These are phyloP conservation scores for Aspergillus ochraceus DNA, from an alignment of 2,329 filamentous ascomycete genomes.

Conservation along the genomic window DNA sequence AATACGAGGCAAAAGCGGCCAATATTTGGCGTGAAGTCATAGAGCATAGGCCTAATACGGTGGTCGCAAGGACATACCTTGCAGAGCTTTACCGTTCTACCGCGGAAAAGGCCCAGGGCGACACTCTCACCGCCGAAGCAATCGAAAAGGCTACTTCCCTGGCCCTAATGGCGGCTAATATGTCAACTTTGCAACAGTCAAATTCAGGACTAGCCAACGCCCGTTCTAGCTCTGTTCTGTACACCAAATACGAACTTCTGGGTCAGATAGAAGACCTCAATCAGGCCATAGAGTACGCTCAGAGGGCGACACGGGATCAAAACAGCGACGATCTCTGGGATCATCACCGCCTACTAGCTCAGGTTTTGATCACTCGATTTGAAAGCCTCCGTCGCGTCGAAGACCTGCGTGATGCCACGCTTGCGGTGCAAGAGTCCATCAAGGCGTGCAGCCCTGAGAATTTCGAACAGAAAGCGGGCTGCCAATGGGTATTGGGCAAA, in stretches of 20 bases:
- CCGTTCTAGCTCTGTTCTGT: neutral
- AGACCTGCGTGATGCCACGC: neutral
- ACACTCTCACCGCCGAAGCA: neutral
- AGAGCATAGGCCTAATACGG: neutral
- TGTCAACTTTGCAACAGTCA: neutral
- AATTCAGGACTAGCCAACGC: neutral
- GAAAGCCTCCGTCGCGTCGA: neutral
- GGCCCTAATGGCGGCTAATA: neutral
- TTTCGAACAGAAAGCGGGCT: neutral
- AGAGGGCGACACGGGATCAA: neutral
- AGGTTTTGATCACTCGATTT: neutral
- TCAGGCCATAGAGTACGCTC: neutral
- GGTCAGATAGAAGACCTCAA: neutral
- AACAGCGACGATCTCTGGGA: neutral
- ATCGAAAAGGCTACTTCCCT: neutral
- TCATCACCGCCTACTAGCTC: neutral
- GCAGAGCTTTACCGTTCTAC: neutral
- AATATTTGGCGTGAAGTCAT: neutral
- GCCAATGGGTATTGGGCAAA: constrained; percentile 4
- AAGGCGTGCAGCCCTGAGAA: neutral
- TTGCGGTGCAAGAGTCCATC: neutral
- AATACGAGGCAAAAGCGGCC: neutral
- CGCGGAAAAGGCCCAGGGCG: neutral
- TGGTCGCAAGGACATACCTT: neutral
- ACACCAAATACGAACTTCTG: neutral